Evolutionary conservation across 768 basidiomycete genomes (phyloP), one percentile per base, ranked within the genome.

Genomic region (Glaciozyma antarctica): DNA sequence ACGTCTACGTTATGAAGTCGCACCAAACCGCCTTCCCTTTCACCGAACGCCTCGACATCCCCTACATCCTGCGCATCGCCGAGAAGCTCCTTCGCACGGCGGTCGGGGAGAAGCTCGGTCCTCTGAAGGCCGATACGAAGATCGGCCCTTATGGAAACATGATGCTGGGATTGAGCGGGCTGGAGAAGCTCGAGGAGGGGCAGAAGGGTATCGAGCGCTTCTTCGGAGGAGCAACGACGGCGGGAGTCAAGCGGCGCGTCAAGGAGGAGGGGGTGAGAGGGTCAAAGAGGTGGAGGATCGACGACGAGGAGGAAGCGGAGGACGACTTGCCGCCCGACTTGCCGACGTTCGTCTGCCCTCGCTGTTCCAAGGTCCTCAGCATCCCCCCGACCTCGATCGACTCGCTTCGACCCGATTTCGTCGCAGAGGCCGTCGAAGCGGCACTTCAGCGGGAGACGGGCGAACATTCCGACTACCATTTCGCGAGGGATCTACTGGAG

Each of bases 11-110:
- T 5, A 81, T 81, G 44, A 81, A 83, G 61, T 91, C 92, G 5
- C 89, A 88, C 73, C 94, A 98, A 77, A 82, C 83, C 0, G 80
- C 88, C 0, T 98, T 98, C 74, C 92, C 91, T 0, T 95, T 88
- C 77, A 82, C 84, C 30, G 81, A 81, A 21, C 83, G 86, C 44
- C 79, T 88, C 24, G 84, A 84, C 0, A 84, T 89, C 19, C 89
- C 93, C 65, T 78, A 82, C 64, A 86, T 99, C 66, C 82, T 85
- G 22, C 78, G 82, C 16, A 84, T 84, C 28, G 93, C 85, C 6
- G 83, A 88, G 72, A 86, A 84, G 73, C 80, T 99, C 2, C 89
- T 92, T 86, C 88, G 86, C 69, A 90, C 93, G 64, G 82, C 92
- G 3, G 81, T 88, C n/a, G 72, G 76, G 73, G 73, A 73, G 17